These are phyloP conservation scores for Wickerhamomyces rabaulensis DNA, from an alignment of 805 yeast species.

Conservation along the genomic window DNA sequence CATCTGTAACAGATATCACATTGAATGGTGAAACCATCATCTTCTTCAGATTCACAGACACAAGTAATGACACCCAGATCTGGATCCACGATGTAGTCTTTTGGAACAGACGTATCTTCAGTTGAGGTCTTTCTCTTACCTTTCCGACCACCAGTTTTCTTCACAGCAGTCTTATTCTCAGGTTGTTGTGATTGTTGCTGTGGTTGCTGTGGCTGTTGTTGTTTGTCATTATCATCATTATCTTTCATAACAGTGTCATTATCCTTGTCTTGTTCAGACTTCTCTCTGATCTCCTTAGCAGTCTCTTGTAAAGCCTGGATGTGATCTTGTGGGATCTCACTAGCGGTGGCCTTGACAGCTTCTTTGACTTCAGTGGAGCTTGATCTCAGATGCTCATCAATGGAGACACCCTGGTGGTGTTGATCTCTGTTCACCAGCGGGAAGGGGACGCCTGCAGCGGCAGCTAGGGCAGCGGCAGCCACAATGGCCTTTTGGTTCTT, in stretches of 20 bases:
- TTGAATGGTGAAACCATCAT: constrained; percentile 91
- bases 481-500: constrained; percentile 47
- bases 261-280: background rate
- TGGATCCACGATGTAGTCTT: constrained; percentile 58
- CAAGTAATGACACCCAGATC: constrained; percentile 88
- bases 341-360: constrained; percentile 2
- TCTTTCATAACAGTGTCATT: background rate
- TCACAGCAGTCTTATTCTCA: background rate
- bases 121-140: constrained; percentile 6
- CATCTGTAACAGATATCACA: constrained; percentile 90
- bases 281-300: background rate
- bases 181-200: background rate
- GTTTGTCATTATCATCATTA: constrained; percentile 2
- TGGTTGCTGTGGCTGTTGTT: background rate
- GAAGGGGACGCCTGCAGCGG: constrained; percentile 73
- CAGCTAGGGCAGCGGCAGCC: constrained; percentile 81
- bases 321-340: constrained; percentile 1
- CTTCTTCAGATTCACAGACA: constrained; percentile 80
- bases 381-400: constrained; percentile 13
- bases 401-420: background rate
- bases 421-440: constrained; percentile 33
- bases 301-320: background rate
- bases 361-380: constrained; percentile 1
- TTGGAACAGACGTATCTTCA: constrained; percentile 1
- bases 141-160: constrained; percentile 5